phyloP scores from a whole-genome alignment of 2,329 filamentous ascomycete species.

The Microsporum audouinii region DNA sequence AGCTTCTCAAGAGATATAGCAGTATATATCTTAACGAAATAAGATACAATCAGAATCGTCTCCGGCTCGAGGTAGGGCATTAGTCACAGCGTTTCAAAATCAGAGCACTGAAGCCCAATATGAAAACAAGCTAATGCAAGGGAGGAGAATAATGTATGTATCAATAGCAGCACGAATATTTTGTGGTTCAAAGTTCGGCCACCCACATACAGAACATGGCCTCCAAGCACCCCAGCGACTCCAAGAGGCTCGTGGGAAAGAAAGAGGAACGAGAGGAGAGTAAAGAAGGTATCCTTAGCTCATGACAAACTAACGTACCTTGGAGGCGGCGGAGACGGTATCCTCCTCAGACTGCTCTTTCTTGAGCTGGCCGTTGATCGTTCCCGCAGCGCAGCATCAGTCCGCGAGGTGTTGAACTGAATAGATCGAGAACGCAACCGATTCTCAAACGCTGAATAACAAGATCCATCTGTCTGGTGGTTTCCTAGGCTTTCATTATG shows the following conservation, averaged over 20 bases:
- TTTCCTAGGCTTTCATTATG: conserved; percentile 6
- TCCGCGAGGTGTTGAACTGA: conserved; percentile 26
- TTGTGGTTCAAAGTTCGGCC: background rate
- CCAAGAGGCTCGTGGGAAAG: background rate
- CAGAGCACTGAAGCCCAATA: background rate
- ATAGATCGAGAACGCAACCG: conserved; percentile 26
- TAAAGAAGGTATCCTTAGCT: background rate
- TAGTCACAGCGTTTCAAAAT: background rate
- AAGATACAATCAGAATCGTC: background rate
- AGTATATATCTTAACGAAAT: background rate
- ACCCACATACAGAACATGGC: background rate
- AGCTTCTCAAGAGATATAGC: background rate
- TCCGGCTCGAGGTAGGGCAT: background rate
- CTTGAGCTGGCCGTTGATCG: conserved; percentile 19
- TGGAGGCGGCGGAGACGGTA: conserved; percentile 31
- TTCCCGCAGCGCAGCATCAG: conserved; percentile 22
- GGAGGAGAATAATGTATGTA: background rate
- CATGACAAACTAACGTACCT: conserved; percentile 22
- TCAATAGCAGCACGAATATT: background rate
- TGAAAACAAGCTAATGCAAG: background rate
- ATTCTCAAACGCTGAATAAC: conserved; percentile 18
- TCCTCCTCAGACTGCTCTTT: conserved; percentile 19
- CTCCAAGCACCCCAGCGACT: background rate
- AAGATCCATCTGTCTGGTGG: conserved; percentile 9
- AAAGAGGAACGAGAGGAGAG: background rate